phyloP scores from a whole-genome alignment of 345 rosid genomes.

The Syzygium oleosum region DNA sequence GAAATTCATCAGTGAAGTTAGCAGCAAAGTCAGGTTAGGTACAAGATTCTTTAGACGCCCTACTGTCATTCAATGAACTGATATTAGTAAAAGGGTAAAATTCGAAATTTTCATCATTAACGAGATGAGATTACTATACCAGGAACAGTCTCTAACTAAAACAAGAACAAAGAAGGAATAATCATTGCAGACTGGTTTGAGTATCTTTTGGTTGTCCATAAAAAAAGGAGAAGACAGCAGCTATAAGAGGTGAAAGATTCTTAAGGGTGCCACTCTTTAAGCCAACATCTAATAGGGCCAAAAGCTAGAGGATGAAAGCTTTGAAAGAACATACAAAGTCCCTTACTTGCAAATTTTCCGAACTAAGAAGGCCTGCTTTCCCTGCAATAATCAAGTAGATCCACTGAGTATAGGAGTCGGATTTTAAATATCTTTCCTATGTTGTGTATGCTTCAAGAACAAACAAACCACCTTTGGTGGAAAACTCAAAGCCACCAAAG shows the following conservation, averaged over 20 bases:
- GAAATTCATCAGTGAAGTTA: background rate
- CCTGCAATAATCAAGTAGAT: slow-evolving; percentile 29
- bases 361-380: slow-evolving; percentile 32
- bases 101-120: background rate
- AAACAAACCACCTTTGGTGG: slow-evolving; percentile 33
- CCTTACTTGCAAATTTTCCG: slow-evolving; percentile 28
- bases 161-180: background rate
- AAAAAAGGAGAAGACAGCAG: background rate
- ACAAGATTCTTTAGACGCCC: background rate
- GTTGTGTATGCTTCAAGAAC: background rate
- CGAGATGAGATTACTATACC: background rate
- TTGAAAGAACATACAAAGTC: slow-evolving; percentile 44
- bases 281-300: background rate
- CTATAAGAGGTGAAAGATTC: background rate
- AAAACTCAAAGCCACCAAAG: slow-evolving; percentile 43
- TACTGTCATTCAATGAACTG: background rate
- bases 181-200: background rate
- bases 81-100: background rate
- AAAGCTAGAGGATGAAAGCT: background rate
- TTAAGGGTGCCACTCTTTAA: background rate
- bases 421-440: background rate
- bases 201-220: background rate
- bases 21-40: background rate
- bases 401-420: background rate
- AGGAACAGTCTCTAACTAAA: background rate